Evolutionary conservation across 2,329 filamentous ascomycete genomes (phyloP).

Genomic region (Colletotrichum camelliae): DNA sequence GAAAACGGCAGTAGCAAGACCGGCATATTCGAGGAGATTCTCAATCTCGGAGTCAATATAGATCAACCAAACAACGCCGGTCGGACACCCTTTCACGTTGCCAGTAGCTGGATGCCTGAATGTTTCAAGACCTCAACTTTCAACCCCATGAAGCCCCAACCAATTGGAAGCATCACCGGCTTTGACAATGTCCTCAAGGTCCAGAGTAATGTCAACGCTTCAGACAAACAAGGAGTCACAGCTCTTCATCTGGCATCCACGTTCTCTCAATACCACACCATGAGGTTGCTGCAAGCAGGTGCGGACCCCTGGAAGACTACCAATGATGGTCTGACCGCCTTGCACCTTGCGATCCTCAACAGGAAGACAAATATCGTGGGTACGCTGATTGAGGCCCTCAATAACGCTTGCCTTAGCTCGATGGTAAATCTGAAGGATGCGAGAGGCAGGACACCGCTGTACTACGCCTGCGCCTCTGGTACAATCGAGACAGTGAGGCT

Average conservation of each 20-base stretch:
- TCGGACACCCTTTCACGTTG: not conserved
- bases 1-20: not conserved
- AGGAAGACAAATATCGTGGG: conserved; percentile 39
- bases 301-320: conserved; percentile 37
- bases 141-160: not conserved
- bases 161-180: not conserved
- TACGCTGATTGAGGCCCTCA: conserved; percentile 26
- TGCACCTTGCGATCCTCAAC: conserved; percentile 44
- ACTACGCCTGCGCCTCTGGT: conserved; percentile 29
- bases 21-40: not conserved
- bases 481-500: conserved; percentile 29
- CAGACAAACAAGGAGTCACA: conserved; percentile 13
- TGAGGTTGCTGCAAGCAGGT: conserved; percentile 39
- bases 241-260: conserved; percentile 31
- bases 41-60: not conserved
- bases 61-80: not conserved
- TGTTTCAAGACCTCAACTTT: not conserved
- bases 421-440: not conserved
- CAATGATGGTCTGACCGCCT: conserved; percentile 37
- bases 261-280: conserved; percentile 26
- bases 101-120: not conserved
- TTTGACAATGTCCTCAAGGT: not conserved
- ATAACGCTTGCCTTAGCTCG: not conserved
- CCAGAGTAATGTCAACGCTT: not conserved
- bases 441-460: conserved; percentile 22